A percentile compares a stretch with the other conserved stretches of the same genome.
These are phyloP conservation scores for Gonapodya sp. DNA, from an alignment of 192 early-diverging fungal genomes.

Conservation along the genomic window DNA sequence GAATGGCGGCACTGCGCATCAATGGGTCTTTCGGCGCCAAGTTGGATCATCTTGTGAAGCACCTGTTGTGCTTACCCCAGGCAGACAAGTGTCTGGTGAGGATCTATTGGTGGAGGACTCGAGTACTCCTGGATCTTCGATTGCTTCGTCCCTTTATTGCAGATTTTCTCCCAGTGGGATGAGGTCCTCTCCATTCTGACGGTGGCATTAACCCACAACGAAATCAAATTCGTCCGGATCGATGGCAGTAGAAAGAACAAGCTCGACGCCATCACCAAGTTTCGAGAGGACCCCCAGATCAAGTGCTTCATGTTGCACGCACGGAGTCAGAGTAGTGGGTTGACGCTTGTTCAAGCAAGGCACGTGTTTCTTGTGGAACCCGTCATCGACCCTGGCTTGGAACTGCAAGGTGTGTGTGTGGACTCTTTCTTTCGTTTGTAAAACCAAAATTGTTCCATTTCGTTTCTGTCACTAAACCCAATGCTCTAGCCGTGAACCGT, in stretches of 20 bases:
- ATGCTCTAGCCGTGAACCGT: constrained; percentile 37
- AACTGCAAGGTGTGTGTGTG: constrained; percentile 27
- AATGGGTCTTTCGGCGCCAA: constrained; percentile 37
- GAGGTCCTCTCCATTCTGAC: constrained; percentile 32
- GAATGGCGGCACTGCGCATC: too few relatives aligned
- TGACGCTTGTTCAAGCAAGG: constrained; percentile 41
- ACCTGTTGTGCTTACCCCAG: constrained; percentile 25
- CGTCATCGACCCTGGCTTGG: constrained; percentile 30
- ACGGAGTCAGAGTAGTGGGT: constrained; percentile 32
- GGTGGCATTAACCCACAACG: constrained; percentile 22
- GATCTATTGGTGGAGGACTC: too few relatives aligned
- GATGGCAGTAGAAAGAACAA: constrained; percentile 10
- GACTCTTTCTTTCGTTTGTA: constrained; percentile 3
- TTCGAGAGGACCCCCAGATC: constrained; percentile 21
- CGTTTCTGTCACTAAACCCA: background rate
- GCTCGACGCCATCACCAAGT: constrained; percentile 21
- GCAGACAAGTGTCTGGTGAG: constrained; percentile 25
- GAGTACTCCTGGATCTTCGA: too few relatives aligned
- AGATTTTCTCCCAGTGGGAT: constrained; percentile 46
- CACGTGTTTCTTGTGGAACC: constrained; percentile 46
- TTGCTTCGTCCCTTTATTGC: too few relatives aligned
- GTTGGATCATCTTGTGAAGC: constrained; percentile 34
- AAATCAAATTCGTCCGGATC: constrained; percentile 25
- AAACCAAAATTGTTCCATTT: background rate
- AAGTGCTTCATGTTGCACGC: constrained; percentile 39